Base-by-base conservation (phyloP, 768 basidiomycete species). In the Cyclocybe cylindracea region DNA sequence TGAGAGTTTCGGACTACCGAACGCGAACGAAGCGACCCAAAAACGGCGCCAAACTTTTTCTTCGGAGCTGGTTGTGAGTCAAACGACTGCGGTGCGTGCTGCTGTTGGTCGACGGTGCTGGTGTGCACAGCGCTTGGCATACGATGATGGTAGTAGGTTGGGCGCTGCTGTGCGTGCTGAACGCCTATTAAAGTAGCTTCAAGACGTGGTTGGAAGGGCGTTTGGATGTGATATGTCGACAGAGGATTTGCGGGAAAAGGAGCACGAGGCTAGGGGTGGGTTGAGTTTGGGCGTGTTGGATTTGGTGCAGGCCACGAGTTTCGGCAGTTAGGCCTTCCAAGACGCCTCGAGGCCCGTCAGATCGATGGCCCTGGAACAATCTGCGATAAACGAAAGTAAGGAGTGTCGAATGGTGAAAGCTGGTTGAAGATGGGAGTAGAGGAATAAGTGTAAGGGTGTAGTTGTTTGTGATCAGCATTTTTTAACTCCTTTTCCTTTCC, bases 31-130 rank as follows among this genome's bases (percentile, higher is more conserved):
- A 82, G 55, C 37, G 81, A 70, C 45, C 78, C 79, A 46, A 82
- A 70, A 39, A 78, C 78, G 29, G 76, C 65, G 61, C 73, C 75
- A 65, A 82, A 72, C 61, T 72, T 75, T 68, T 74, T 74, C 72
- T 71, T 77, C 48, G 71, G 65, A 33, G 69, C 60, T 41, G 52
- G 10, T 36, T 47, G 16, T 50, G 39, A 39, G 52, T 60, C 55
- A 50, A 60, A 53, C 31, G 44, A 54, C 18, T 34, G 18, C 10
- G 13, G 41, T 32, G 33, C 18, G 14, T 43, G 41, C 36, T 31
- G 5, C 16, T 51, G n/a, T 42, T 44, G 50, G 29, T 45, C 38
- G 31, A 42, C 51, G 38, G 57, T 54, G 49, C 41, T 40, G 16
- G 57, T 19, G 46, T 35, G 55, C 34, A 59, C 57, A 33, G 44